These are phyloP conservation scores for Jatropha curcas DNA, from an alignment of 345 rosid genomes.

Conservation along the genomic window DNA sequence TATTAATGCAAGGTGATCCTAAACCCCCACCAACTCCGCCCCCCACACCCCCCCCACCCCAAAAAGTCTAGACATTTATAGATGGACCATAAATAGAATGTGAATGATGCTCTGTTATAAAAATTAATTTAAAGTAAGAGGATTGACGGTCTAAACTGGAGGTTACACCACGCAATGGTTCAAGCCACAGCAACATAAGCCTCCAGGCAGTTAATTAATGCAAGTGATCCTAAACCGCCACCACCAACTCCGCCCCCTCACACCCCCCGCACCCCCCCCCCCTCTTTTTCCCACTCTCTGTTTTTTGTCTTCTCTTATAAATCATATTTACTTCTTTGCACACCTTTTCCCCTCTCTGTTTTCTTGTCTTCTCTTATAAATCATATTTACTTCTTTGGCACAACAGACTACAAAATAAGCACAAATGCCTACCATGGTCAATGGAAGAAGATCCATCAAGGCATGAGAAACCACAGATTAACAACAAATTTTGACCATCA, in stretches of 20 bases:
- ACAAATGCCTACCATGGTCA: background rate
- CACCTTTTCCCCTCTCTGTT: no score
- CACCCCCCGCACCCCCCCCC: no score
- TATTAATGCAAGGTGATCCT: background rate
- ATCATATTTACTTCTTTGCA: no score
- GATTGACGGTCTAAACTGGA: background rate
- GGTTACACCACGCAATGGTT: background rate
- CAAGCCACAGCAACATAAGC: background rate
- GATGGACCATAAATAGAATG: background rate
- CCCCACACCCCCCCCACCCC: no score
- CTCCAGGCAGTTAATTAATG: background rate
- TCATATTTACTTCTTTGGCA: background rate
- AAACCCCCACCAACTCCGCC: background rate
- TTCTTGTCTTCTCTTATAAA: background rate
- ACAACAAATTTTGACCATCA: background rate
- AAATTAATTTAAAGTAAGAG: background rate
- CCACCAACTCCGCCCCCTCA: background rate
- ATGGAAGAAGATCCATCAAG: background rate
- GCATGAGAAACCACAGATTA: background rate
- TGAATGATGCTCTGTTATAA: background rate
- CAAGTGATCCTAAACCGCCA: background rate
- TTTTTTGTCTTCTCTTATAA: no score
- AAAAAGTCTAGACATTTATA: constrained; percentile 14
- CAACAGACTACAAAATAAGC: background rate
- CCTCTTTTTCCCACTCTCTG: no score